Percentiles rank a stretch among this genome's conserved stretches.
Evolutionary conservation across 192 early-diverging fungal genomes (phyloP).

Genomic region (Podila epigama): DNA sequence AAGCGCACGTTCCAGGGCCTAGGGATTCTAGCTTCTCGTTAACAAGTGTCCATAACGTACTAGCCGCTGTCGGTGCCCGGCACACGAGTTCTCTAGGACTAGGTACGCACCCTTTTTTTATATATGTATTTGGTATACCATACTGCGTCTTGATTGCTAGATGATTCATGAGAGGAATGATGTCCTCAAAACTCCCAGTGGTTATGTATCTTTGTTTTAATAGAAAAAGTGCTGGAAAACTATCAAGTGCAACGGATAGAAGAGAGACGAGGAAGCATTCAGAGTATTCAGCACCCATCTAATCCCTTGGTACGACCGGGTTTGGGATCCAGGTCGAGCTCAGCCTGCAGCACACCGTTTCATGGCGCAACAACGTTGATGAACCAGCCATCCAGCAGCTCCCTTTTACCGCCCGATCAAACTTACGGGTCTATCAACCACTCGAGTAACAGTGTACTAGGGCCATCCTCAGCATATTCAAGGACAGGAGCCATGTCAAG

Average conservation of each 20-base stretch:
- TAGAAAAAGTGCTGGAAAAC: constrained; percentile 24
- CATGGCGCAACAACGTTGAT: constrained; percentile 22
- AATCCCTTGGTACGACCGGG: neutral
- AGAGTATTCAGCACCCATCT: constrained; percentile 17
- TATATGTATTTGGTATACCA: no score
- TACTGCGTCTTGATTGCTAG: neutral
- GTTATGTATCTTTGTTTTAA: neutral
- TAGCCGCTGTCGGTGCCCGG: constrained; percentile 49
- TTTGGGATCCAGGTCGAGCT: constrained; percentile 28
- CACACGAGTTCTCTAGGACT: constrained; percentile 48
- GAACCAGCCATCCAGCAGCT: constrained; percentile 24
- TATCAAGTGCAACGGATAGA: constrained; percentile 7
- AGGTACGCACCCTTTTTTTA: no score
- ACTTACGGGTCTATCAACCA: constrained; percentile 39
- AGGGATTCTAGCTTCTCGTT: constrained; percentile 24
- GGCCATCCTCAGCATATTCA: neutral
- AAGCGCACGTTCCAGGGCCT: neutral
- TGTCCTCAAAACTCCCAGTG: neutral
- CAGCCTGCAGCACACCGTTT: constrained; percentile 17
- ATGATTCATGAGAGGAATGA: neutral
- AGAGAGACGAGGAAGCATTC: constrained; percentile 24
- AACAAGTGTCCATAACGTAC: constrained; percentile 20
- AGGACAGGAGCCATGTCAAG: constrained; percentile 3
- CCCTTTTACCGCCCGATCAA: constrained; percentile 12
- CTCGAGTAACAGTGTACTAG: neutral